phyloP scores from a whole-genome alignment of 805 yeast genomes.

The Spathaspora passalidarum region DNA sequence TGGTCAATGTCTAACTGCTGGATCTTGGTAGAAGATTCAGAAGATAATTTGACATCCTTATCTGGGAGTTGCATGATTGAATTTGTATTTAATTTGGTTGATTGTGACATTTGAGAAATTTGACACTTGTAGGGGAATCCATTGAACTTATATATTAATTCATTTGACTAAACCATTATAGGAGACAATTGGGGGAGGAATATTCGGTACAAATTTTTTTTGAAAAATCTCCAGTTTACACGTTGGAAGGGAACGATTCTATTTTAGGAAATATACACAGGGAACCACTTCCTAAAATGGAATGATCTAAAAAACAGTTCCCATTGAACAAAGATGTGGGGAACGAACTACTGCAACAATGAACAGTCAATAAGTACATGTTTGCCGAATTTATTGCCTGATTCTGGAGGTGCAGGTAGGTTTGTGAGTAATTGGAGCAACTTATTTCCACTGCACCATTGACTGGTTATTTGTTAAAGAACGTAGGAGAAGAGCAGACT shows the following conservation, averaged over 20 bases:
- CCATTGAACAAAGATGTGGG: not conserved
- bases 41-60: not conserved
- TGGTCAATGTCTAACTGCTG: conserved; percentile 25
- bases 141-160: too few relatives aligned
- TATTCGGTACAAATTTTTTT: not conserved
- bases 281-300: not conserved
- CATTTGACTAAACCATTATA: too few relatives aligned
- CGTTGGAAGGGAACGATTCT: not conserved
- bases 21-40: not conserved
- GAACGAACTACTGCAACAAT: not conserved
- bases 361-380: not conserved
- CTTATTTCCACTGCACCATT: too few relatives aligned
- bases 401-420: not conserved
- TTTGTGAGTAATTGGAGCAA: too few relatives aligned
- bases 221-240: not conserved
- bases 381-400: not conserved
- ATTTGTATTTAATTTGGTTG: too few relatives aligned
- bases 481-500: too few relatives aligned
- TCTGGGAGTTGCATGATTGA: conserved; percentile 3
- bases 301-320: not conserved
- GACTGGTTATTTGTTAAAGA: too few relatives aligned
- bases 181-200: not conserved
- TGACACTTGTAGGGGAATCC: too few relatives aligned
- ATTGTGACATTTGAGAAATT: too few relatives aligned
- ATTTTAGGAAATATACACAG: not conserved